Base-by-base conservation (phyloP, 2,329 filamentous ascomycete species). In the Monosporascus ibericus region DNA sequence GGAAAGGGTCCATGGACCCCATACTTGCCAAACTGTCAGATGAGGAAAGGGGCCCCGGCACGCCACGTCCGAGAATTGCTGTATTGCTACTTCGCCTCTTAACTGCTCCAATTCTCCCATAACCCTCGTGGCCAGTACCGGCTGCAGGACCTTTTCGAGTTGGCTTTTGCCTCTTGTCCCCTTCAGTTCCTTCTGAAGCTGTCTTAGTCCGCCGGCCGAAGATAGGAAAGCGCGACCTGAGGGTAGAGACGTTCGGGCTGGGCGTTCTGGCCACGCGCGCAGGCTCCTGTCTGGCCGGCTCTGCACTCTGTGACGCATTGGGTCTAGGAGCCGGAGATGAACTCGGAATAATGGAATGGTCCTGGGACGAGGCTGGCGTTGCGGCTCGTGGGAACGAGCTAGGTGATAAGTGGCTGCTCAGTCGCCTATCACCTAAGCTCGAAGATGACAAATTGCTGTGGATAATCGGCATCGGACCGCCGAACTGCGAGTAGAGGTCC, bases 41-140 rank as follows among this genome's bases (percentile, higher is more conserved):
- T 0, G 80, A 81, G 5, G 75, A 70, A 49, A 72, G 69, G 20
- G 69, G 69, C 5, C 72, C 74, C 14, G 68, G 64, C 20, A 74
- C 72, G 25, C 72, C 76, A n/a, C 73, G 74, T 3, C 68, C 65
- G 24, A 73, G 60, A 55, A 75, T 80, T 7, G 76, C 71, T 20
- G 75, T 72, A 61, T 81, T 85, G 54, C 79, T 81, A 62, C 84
- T 90, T 50, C 86, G 80, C 30, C 86, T 80, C 53, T 84, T 80
- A 30, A 74, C 62, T 5, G 77, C 73, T 3, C 84, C 83, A 52
- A 89, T 75, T 52, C 80, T 80, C 1, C 87, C 87, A 62, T 92
- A 92, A 1, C 87, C 87, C 72, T 97, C 92, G 63, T 97, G 91
- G 0, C 92, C 92, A 38, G 92, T 97, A n/a, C 92, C 92, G 40